These are phyloP conservation scores for Macadamia tetraphylla DNA, from an alignment of 164 flowering plant genomes.

Conservation along the genomic window DNA sequence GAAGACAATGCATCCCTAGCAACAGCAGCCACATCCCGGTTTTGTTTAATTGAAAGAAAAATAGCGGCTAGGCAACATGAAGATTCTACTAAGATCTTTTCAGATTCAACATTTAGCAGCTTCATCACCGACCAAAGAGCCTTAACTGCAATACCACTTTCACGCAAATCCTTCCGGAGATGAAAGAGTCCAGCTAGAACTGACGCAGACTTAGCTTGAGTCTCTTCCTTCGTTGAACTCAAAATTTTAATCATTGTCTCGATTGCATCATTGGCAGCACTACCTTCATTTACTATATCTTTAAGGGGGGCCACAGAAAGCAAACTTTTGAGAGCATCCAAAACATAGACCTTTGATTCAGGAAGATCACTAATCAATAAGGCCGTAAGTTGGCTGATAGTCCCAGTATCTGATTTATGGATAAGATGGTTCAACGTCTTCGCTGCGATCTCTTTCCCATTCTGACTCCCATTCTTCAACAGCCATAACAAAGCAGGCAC, in stretches of 20 bases:
- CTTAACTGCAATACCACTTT: slow-evolving; percentile 56
- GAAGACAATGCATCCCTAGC: slow-evolving; percentile 56
- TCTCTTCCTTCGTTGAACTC: slow-evolving; percentile 59
- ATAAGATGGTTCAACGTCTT: slow-evolving; percentile 72
- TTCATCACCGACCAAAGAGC: slow-evolving; percentile 46
- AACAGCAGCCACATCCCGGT: slow-evolving; percentile 57
- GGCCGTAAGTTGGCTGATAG: slow-evolving; percentile 77
- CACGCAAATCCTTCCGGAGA: slow-evolving; percentile 67
- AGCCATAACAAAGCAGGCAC: slow-evolving; percentile 84
- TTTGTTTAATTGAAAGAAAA: slow-evolving; percentile 63
- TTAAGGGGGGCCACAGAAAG: slow-evolving; percentile 59
- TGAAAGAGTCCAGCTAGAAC: slow-evolving; percentile 68
- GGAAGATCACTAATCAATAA: slow-evolving; percentile 70
- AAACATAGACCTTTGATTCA: slow-evolving; percentile 68
- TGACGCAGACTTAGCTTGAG: slow-evolving; percentile 69
- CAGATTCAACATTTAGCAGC: slow-evolving; percentile 52
- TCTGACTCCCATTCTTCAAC: slow-evolving; percentile 65
- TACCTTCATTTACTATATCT: slow-evolving; percentile 64
- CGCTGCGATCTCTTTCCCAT: slow-evolving; percentile 75
- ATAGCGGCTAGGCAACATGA: slow-evolving; percentile 67
- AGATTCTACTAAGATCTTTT: slow-evolving; percentile 45
- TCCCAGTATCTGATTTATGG: slow-evolving; percentile 73
- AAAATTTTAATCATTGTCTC: slow-evolving; percentile 69
- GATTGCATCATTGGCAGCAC: slow-evolving; percentile 79
- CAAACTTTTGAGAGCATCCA: slow-evolving; percentile 72